A percentile compares a stretch with the other conserved stretches of the same genome.
phyloP scores from a whole-genome alignment of 2,329 filamentous ascomycete species.

The Talaromyces amestolkiae region DNA sequence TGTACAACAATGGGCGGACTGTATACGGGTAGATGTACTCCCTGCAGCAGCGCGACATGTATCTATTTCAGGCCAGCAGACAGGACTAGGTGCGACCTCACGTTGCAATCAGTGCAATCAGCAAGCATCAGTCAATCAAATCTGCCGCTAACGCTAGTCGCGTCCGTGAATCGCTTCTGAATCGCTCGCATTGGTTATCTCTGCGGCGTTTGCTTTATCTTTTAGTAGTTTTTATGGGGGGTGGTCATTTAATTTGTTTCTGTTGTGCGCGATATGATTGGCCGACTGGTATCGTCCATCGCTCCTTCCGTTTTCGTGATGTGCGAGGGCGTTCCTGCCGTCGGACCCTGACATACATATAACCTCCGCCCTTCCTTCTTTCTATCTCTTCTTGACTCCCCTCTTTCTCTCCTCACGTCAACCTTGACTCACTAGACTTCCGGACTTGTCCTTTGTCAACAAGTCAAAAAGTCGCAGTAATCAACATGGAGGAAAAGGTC shows the following conservation, averaged over 20 bases:
- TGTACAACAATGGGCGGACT: neutral
- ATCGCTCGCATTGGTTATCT: slow-evolving; percentile 2
- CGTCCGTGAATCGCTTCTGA: neutral
- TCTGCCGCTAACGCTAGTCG: neutral
- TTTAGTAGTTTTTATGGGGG: neutral
- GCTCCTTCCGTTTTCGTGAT: slow-evolving; percentile 3
- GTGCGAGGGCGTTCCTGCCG: neutral
- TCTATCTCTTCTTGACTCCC: neutral
- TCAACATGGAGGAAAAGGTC: slow-evolving; percentile 16
- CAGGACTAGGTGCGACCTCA: neutral
- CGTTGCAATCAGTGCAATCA: neutral
- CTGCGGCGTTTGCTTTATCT: slow-evolving; percentile 5
- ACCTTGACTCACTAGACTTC: neutral
- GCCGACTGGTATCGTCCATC: neutral
- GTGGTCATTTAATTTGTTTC: neutral
- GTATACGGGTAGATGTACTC: neutral
- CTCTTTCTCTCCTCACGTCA: slow-evolving; percentile 2
- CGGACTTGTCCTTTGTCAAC: neutral
- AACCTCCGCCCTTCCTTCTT: neutral
- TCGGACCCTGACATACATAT: neutral
- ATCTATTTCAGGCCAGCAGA: neutral
- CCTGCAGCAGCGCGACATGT: no score
- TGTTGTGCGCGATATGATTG: neutral
- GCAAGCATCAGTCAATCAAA: neutral
- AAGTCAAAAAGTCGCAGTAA: neutral